Percentiles rank a stretch among this genome's conserved stretches.
Conservation (phyloP, 2,329 filamentous ascomycete genomes). For the Calonectria fujianensis region DNA sequence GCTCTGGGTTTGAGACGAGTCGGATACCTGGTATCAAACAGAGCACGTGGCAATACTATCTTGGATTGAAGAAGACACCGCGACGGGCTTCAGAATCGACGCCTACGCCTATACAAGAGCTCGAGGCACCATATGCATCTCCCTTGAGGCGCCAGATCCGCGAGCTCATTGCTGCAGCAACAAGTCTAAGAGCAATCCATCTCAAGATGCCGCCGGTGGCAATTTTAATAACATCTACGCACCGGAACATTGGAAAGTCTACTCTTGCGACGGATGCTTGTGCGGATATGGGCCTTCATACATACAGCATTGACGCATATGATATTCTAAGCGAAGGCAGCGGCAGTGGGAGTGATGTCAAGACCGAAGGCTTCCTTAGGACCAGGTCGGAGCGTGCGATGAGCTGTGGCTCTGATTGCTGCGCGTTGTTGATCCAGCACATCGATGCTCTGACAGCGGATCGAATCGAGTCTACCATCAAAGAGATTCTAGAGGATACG, state of each 20-base stretch:
- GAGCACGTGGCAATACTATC: slow-evolving; percentile 92
- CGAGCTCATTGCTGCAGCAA: slow-evolving; percentile 91
- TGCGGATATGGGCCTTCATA: slow-evolving; percentile 91
- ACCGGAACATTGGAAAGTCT: slow-evolving; percentile 95
- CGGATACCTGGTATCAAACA: slow-evolving; percentile 84
- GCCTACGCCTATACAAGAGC: slow-evolving; percentile 66
- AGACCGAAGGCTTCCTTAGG: slow-evolving; percentile 93
- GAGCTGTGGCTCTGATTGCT: slow-evolving; percentile 89
- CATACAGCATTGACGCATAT: slow-evolving; percentile 91
- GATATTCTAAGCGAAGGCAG: slow-evolving; percentile 93
- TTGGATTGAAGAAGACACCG: slow-evolving; percentile 83
- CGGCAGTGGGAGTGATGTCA: slow-evolving; percentile 90
- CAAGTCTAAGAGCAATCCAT: slow-evolving; percentile 89
- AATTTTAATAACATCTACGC: slow-evolving; percentile 91
- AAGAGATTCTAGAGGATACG: slow-evolving; percentile 86
- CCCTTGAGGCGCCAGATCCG: slow-evolving; percentile 82
- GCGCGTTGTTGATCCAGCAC: slow-evolving; percentile 89
- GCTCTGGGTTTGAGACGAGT: slow-evolving; percentile 90
- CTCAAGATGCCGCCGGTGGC: slow-evolving; percentile 91
- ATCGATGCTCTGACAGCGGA: slow-evolving; percentile 94
- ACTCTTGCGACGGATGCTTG: slow-evolving; percentile 85
- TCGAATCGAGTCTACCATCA: slow-evolving; percentile 88
- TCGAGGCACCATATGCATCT: slow-evolving; percentile 71
- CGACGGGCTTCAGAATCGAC: slow-evolving; percentile 64
- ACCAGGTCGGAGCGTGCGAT: slow-evolving; percentile 92